These are phyloP conservation scores for Claviceps sp. DNA, from an alignment of 2,329 filamentous ascomycete genomes.

Conservation along the genomic window DNA sequence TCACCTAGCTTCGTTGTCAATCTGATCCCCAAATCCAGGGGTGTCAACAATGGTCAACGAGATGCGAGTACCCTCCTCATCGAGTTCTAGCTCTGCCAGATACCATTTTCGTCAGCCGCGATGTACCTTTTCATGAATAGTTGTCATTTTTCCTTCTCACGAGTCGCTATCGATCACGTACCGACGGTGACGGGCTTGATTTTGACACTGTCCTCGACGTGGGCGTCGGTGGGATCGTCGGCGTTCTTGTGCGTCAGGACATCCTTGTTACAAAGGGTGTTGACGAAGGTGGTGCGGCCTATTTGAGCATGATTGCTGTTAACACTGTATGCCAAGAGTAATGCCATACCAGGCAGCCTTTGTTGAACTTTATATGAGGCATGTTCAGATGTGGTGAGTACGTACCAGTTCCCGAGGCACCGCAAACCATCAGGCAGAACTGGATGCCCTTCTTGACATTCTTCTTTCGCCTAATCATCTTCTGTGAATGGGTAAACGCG, in stretches of 20 bases:
- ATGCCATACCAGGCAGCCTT: background rate
- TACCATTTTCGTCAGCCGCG: background rate
- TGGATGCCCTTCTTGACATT: constrained; percentile 99
- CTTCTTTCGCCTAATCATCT: constrained; percentile 99
- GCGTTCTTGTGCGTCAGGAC: constrained; percentile 86
- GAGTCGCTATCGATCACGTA: constrained; percentile 25
- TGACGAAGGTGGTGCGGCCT: constrained; percentile 98
- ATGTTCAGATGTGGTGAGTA: constrained; percentile 9
- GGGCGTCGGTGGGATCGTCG: constrained; percentile 77
- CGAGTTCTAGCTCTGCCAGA: constrained; percentile 69
- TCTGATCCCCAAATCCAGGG: constrained; percentile 94
- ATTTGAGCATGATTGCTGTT: background rate
- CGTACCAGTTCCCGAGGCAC: constrained; percentile 94
- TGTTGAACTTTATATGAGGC: background rate
- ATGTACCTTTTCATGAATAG: background rate
- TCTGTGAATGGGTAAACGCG: constrained; percentile 31
- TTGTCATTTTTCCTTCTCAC: background rate
- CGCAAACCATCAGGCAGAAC: constrained; percentile 99
- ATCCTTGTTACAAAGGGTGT: constrained; percentile 92
- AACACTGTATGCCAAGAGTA: background rate
- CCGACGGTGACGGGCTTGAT: constrained; percentile 98
- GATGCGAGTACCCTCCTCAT: constrained; percentile 96
- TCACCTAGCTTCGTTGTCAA: constrained; percentile 96
- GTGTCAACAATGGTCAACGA: constrained; percentile 98
- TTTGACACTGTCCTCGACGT: constrained; percentile 91